Percentiles rank a stretch among this genome's conserved stretches.
These are phyloP conservation scores for Pterocarpus santalinus DNA, from an alignment of 306 rosid genomes.

Conservation along the genomic window DNA sequence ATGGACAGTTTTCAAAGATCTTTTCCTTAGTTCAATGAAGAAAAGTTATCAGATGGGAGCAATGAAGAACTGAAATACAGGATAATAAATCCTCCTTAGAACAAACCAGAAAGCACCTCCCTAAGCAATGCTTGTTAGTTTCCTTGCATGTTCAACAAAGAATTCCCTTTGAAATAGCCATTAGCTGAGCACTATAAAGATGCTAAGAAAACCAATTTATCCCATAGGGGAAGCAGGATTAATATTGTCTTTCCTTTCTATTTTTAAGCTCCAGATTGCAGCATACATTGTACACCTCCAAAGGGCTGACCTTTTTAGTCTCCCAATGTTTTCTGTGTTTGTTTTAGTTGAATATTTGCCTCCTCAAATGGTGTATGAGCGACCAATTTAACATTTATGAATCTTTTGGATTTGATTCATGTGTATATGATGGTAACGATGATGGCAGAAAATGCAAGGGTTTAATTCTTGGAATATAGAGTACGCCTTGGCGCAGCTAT, in stretches of 20 bases:
- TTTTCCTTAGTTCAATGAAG: background rate
- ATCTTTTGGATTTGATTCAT: background rate
- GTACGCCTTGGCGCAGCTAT: too few relatives aligned
- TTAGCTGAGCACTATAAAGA: background rate
- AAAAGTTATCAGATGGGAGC: background rate
- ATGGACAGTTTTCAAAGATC: background rate
- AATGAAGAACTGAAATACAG: background rate
- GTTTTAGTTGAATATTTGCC: conserved; percentile 23
- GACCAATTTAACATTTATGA: background rate
- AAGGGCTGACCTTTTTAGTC: conserved; percentile 8
- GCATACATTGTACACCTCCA: background rate
- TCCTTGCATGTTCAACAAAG: conserved; percentile 2
- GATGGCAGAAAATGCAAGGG: conserved; percentile 23
- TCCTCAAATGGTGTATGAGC: background rate
- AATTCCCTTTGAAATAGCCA: background rate
- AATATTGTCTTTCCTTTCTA: background rate
- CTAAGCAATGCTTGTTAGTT: conserved; percentile 5
- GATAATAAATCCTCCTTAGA: background rate
- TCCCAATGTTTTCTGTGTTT: background rate
- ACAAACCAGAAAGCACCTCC: background rate
- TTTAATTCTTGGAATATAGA: background rate
- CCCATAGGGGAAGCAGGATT: background rate
- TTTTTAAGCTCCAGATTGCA: background rate
- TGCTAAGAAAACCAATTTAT: too few relatives aligned
- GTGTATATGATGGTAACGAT: conserved; percentile 8